Evolutionary conservation across 2,329 filamentous ascomycete species (phyloP), one percentile per base, ranked within the genome.

Genomic region (Penicillium sp.): DNA sequence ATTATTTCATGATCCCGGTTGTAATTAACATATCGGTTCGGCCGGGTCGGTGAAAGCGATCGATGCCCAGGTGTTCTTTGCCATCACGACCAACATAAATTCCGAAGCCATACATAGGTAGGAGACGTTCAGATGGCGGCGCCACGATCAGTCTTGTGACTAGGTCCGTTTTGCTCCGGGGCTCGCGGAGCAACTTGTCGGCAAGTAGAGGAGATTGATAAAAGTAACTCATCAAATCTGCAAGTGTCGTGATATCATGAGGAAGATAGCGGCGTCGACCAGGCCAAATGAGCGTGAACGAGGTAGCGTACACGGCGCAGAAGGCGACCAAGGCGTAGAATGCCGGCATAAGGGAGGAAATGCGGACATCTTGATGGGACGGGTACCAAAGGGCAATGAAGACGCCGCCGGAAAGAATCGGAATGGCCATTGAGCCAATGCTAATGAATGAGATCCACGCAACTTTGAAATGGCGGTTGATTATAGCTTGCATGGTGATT

Each of bases 171-270:
- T 86, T 87, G n/a, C 80, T 85, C 23, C 80, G 78, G 2, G 87
- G 84, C 30, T 85, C 82, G 44, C 85, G 80, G 67, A 97, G 93
- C 0, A 88, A 83, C 8, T 85, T 80, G 64, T 96, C 91, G 4
- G 82, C 78, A 2, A 90, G 76, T 15, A 95, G 76, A 20, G 87
- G 86, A 36, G 86, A 86, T 60, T 87, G 86, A 52, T 89, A 85
- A 34, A 93, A 78, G 68, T 93, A 92, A 65, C 85, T 87, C 60
- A 95, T 81, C 18, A 92, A 78, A 67, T 92, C 90, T 1, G 89
- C 88, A 15, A 95, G 78, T 40, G 83, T 90, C 54, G 80, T 83
- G 33, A 89, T 85, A 4, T 80, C 80, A 67, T 95, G 91, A 0
- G 91, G 90, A 1, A 96, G 80, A 34, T 86, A 84, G 32, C 80